Percentiles rank a stretch among this genome's conserved stretches.
These are phyloP conservation scores for Rhodosporidiobolus odoratus DNA, from an alignment of 768 basidiomycete species.

Conservation along the genomic window DNA sequence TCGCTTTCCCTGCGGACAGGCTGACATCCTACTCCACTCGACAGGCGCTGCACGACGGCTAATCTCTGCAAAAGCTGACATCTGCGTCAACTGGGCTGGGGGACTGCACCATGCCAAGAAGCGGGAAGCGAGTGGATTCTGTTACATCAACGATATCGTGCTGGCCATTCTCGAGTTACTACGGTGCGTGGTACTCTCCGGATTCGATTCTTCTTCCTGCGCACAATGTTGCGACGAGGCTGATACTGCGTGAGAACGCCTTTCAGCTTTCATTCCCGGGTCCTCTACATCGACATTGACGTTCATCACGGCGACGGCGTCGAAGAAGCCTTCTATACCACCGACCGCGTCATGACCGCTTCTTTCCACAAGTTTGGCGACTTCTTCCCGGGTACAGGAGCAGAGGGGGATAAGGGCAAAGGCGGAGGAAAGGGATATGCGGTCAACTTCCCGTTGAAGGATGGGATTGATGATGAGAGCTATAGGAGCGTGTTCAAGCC, in stretches of 20 bases:
- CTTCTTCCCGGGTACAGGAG: conserved; percentile 84
- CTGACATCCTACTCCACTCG: neutral
- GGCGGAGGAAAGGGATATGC: conserved; percentile 79
- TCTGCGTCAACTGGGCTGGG: conserved; percentile 94
- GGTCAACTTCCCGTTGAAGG: conserved; percentile 86
- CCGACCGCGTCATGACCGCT: conserved; percentile 93
- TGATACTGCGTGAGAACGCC: neutral
- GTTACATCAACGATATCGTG: conserved; percentile 98
- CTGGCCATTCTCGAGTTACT: conserved; percentile 87
- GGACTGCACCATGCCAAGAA: conserved; percentile 99
- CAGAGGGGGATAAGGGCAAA: conserved; percentile 76
- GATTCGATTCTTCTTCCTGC: neutral
- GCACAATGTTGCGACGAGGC: neutral
- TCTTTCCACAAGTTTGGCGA: conserved; percentile 98
- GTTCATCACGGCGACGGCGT: conserved; percentile 98
- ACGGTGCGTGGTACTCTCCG: conserved; percentile 53
- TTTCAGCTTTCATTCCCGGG: conserved; percentile 57
- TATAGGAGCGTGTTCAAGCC: conserved; percentile 87
- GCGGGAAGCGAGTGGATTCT: conserved; percentile 94
- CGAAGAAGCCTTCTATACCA: conserved; percentile 97
- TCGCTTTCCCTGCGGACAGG: neutral
- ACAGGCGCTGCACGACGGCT: conserved; percentile 74
- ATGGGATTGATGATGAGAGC: conserved; percentile 86
- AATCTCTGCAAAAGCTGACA: conserved; percentile 69
- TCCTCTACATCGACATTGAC: conserved; percentile 96